Base-by-base conservation (phyloP, 306 rosid genomes). In the Hylodesmum podocarpum region DNA sequence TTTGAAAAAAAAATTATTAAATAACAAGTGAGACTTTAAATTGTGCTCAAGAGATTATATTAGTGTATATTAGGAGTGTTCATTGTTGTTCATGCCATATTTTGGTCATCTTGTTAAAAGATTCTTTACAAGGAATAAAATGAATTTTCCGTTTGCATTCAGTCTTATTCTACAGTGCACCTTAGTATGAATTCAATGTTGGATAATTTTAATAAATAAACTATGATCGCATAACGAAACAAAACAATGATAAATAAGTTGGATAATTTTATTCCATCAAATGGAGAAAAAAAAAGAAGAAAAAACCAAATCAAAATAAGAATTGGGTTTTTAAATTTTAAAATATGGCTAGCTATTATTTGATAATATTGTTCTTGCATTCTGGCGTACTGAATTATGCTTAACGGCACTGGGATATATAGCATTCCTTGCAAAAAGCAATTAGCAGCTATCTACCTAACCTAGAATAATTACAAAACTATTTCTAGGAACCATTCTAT, bases 391-490 rank as follows among this genome's bases (percentile, higher is more conserved):
- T 22, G 19, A 65, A 21, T 12, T 25, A 15, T 1, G 53, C n/a
- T 21, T 34, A 51, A 36, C 13, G 19, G 33, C 37, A 34, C 36
- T 4, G 27, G 15, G n/a, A n/a, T n/a, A 50, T 44, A 50, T 70
- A 9, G 25, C 64, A 28, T 29, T 55, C 21, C 15, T n/a, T n/a
- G n/a, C n/a, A n/a, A 25, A 16, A 63, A 40, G 54, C 40, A 50
- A 76, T 25, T 43, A 72, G 54, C 21, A 66, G 16, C 3, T 57
- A 82, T 46, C 59, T 66, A 61, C 55, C 73, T 18, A 73, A 43
- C 83, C 88, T 86, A 62, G 50, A 37, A 58, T 59, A 86, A 65
- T 85, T 83, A 83, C 88, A 85, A 12, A 12, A 28, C 75, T 41
- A 66, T 70, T 70, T 53, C 64, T 61, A 19, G 19, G 18, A 70